A percentile compares a stretch with the other conserved stretches of the same genome.
Evolutionary conservation across 768 basidiomycete genomes (phyloP).

Genomic region (Boletus pseudopeckii): DNA sequence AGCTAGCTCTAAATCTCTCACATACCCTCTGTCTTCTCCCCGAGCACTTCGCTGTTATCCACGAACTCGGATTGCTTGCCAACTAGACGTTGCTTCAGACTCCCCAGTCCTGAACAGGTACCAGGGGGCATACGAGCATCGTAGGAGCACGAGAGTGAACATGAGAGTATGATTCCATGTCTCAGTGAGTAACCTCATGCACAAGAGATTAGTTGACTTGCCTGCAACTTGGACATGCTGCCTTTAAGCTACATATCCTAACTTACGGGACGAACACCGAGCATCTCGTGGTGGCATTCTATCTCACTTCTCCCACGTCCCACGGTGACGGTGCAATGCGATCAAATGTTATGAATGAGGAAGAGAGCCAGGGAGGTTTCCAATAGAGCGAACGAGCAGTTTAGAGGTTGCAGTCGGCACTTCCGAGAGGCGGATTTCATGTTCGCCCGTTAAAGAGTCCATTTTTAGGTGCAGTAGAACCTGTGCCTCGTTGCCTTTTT

Average conservation of each 20-base stretch:
- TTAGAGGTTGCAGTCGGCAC: neutral
- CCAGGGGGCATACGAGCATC: neutral
- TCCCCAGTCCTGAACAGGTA: neutral
- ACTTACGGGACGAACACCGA: no score
- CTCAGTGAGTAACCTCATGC: neutral
- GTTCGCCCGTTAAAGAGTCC: neutral
- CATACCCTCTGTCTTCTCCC: conserved; percentile 1
- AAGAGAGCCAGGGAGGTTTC: neutral
- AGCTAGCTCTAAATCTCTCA: conserved; percentile 29
- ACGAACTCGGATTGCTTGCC: conserved; percentile 41
- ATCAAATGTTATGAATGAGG: neutral
- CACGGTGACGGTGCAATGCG: neutral
- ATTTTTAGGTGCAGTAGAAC: neutral
- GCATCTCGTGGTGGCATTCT: neutral
- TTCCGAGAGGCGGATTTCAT: neutral
- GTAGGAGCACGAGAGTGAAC: conserved; percentile 2
- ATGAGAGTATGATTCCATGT: neutral
- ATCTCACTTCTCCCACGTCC: neutral
- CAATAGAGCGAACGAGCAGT: neutral
- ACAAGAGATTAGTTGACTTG: neutral
- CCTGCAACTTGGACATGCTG: neutral
- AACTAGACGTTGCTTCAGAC: conserved; percentile 26
- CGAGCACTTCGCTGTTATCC: conserved; percentile 20
- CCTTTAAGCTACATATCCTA: neutral
- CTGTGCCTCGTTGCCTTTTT: neutral